Evolutionary conservation across 768 basidiomycete species (phyloP), one percentile per base, ranked within the genome.

Genomic region (Phaeotremella skinneri): DNA sequence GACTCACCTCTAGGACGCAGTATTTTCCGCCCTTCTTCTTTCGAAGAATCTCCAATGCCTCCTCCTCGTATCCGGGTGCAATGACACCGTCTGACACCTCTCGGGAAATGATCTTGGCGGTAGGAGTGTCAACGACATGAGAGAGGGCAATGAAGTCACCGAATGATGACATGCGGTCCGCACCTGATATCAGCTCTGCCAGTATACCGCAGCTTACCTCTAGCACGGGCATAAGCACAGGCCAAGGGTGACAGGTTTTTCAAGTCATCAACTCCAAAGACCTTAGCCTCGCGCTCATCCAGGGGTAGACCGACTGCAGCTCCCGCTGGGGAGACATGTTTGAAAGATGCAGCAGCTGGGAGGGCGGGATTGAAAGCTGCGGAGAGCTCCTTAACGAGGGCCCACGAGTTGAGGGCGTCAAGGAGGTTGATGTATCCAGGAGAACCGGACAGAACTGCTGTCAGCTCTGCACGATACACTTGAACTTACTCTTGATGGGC

Each of bases 11-110:
- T 14, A 99, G 84, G 14, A 99, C 91, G 69, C 94, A 98, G 80
- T 99, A 99, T 76, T 98, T 99, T 30, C 96, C 96, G 14, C 84
- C 90, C 80, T 99, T 99, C 83, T 99, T 99, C 82, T 93, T 97
- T 49, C 82, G 82, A 42, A 99, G 81, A 30, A 96, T 82, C 47
- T 94, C 93, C 6, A 98, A 82, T 0, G 96, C 96, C 67, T 91
- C 90, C 0, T 82, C 78, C 21, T 86, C 83, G 75, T 93, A 99
- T 42, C 91, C 92, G 0, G 96, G 94, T 1, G 96, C 94, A 57
- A 99, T 91, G 66, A 99, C 89, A 30, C 96, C 96, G 75, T 99
- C 96, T 0, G 96, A 98, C 9, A 99, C 96, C 75, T 99, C 96
- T 17, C 96, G 85, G n/a, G 91, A 93, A 73, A 99, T 96, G 75